These are phyloP conservation scores for Melampsora americana DNA, from an alignment of 1,284 basidiomycete species.

Conservation along the genomic window DNA sequence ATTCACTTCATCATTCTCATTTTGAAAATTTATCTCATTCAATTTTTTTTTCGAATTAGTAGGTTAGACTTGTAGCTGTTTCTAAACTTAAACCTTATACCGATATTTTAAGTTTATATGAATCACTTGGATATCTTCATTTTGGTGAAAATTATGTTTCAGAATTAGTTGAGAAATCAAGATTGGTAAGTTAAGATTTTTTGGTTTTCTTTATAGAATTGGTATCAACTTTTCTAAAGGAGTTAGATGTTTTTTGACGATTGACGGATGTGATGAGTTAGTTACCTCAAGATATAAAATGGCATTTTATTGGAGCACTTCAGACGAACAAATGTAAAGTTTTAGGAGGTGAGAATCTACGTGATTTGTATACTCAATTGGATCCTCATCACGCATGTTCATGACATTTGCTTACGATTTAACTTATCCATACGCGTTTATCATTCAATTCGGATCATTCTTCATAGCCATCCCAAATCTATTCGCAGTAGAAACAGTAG, in stretches of 20 bases:
- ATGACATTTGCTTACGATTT: conserved; percentile 39
- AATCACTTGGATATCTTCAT: conserved; percentile 62
- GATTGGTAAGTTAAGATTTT: conserved; percentile 58
- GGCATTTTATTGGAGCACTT: conserved; percentile 95
- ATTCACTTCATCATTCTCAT: too few species aligned
- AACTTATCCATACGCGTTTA: conserved; percentile 41
- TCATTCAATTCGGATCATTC: conserved; percentile 25
- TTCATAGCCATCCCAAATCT: conserved; percentile 78
- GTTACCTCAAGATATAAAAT: conserved; percentile 78
- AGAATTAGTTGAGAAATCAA: conserved; percentile 85
- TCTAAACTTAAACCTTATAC: conserved; percentile 89
- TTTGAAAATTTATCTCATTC: too few species aligned
- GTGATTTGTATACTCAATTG: too few species aligned
- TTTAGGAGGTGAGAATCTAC: conserved; percentile 68
- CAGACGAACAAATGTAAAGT: conserved; percentile 93
- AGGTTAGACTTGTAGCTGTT: conserved; percentile 73
- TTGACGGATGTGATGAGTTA: too few species aligned
- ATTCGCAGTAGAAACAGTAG: conserved; percentile 83
- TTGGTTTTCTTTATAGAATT: too few species aligned
- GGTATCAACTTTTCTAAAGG: too few species aligned
- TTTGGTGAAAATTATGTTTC: conserved; percentile 99
- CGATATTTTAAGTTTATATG: conserved; percentile 77
- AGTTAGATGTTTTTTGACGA: too few species aligned
- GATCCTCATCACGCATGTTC: background rate
- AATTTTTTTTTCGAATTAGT: conserved; percentile 45